Evolutionary conservation across 495 filamentous ascomycete genomes (phyloP).

Genomic region (Trichoderma asperelloides): DNA sequence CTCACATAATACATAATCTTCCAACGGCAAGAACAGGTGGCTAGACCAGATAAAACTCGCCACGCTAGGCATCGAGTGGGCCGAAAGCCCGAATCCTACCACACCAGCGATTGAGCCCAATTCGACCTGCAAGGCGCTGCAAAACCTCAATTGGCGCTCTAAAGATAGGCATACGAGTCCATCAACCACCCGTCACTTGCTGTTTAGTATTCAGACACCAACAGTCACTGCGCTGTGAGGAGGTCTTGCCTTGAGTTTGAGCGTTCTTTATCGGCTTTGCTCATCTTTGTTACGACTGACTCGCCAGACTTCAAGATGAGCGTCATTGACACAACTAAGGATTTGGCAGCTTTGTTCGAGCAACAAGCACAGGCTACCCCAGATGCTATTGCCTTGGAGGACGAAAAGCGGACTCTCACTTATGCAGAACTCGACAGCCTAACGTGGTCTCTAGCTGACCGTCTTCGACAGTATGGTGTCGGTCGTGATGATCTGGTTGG

Average conservation of each 20-base stretch:
- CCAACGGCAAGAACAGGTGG: neutral
- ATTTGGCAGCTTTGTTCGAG: slow-evolving; percentile 51
- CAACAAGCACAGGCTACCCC: slow-evolving; percentile 51
- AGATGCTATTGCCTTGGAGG: slow-evolving; percentile 52
- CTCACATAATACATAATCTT: neutral
- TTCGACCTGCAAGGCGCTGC: neutral
- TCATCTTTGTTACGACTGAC: slow-evolving; percentile 7
- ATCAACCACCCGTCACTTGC: neutral
- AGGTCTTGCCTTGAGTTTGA: neutral
- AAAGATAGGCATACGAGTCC: neutral
- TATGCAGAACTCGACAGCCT: slow-evolving; percentile 53
- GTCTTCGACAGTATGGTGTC: slow-evolving; percentile 46
- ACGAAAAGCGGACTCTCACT: slow-evolving; percentile 45
- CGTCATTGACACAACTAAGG: slow-evolving; percentile 52
- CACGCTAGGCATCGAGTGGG: neutral
- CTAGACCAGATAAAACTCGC: neutral
- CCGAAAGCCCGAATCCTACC: neutral
- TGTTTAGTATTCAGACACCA: neutral
- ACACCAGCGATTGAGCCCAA: neutral
- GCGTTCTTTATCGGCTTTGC: neutral
- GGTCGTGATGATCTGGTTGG: slow-evolving; percentile 54
- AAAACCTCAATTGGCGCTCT: neutral
- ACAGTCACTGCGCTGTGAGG: neutral
- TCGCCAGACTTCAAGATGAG: slow-evolving; percentile 29
- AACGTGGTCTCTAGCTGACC: slow-evolving; percentile 43